Evolutionary conservation across 352 stramenopile genomes (phyloP), one percentile per base, ranked within the genome.

Genomic region (Pythium vanterpoolii): DNA sequence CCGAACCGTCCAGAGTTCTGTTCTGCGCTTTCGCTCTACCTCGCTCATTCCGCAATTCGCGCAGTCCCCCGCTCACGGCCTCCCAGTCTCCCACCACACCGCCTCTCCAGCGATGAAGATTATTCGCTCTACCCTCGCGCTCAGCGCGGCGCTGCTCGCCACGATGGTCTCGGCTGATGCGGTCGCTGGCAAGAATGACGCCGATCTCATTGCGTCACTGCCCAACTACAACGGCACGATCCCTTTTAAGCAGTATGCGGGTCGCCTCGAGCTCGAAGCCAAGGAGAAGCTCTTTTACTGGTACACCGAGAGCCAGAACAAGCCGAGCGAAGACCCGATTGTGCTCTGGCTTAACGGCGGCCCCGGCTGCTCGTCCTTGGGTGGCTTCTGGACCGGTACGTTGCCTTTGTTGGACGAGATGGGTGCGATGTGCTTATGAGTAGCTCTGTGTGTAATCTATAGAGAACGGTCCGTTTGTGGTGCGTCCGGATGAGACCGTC

Each of bases 341-440:
- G 82, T 91, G 56, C 63, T 93, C 43, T 95, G 83, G 85, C 76
- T 90, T 54, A 92, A 90, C 38, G 86, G 86, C 24, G 86, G 86
- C 2, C 86, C 86, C 0, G 86, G 86, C 4, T 91, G 83, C 66
- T 91, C 79, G 34, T 86, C 82, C 7, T 63, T 95, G 33, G 78
- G 79, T 27, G 86, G 86, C 2, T 72, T 81, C 61, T 84, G 79
- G 60, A 82, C 64, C 3, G 66, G 60, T 68, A 56, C 9, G 53
- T 47, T 23, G 19, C 14, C 30, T 39, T 27, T n/a, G n/a, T n/a
- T n/a, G n/a, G n/a, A n/a, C n/a, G n/a, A n/a, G n/a, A n/a, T n/a
- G n/a, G n/a, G n/a, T n/a, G n/a, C n/a, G n/a, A n/a, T n/a, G n/a
- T n/a, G n/a, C n/a, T n/a, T n/a, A n/a, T n/a, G n/a, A n/a, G n/a